Percentiles rank a stretch among this genome's conserved stretches.
These are phyloP conservation scores for Aspergillus aculeatus DNA, from an alignment of 2,329 filamentous ascomycete genomes.

Conservation along the genomic window DNA sequence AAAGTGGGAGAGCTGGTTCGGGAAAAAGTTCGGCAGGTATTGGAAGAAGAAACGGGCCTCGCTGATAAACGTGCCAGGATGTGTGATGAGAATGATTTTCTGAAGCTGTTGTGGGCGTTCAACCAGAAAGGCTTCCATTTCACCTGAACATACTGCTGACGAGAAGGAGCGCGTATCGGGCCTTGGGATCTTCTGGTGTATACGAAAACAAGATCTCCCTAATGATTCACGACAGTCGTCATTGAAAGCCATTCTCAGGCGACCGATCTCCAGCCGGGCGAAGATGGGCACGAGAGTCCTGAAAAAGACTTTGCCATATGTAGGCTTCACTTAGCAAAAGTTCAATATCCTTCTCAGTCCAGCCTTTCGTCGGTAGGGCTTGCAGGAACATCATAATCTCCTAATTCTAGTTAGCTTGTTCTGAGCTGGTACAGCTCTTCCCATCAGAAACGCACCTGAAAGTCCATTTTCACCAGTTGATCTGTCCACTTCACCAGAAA, in stretches of 20 bases:
- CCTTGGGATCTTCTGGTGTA: conserved; percentile 9
- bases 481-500: conserved; percentile 99
- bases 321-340: conserved; percentile 93
- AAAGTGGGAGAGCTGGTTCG: conserved; percentile 79
- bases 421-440: background rate
- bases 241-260: conserved; percentile 36
- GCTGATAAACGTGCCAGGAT: conserved; percentile 78
- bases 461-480: conserved; percentile 94
- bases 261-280: conserved; percentile 37
- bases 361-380: conserved; percentile 83
- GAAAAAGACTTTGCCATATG: conserved; percentile 97
- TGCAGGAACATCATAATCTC: conserved; percentile 99
- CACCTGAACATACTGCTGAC: conserved; percentile 50
- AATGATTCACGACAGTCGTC: conserved; percentile 36
- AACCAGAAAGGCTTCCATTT: conserved; percentile 95
- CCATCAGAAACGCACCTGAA: conserved; percentile 52
- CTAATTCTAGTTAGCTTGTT: conserved; percentile 47
- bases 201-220: conserved; percentile 19
- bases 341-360: conserved; percentile 98
- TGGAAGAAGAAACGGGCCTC: conserved; percentile 76
- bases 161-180: background rate
- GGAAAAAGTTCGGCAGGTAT: conserved; percentile 79
- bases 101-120: conserved; percentile 77
- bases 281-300: conserved; percentile 88
- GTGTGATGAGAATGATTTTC: conserved; percentile 90